Base-by-base conservation (phyloP, 164 flowering plant species). In the Malania oleifera region DNA sequence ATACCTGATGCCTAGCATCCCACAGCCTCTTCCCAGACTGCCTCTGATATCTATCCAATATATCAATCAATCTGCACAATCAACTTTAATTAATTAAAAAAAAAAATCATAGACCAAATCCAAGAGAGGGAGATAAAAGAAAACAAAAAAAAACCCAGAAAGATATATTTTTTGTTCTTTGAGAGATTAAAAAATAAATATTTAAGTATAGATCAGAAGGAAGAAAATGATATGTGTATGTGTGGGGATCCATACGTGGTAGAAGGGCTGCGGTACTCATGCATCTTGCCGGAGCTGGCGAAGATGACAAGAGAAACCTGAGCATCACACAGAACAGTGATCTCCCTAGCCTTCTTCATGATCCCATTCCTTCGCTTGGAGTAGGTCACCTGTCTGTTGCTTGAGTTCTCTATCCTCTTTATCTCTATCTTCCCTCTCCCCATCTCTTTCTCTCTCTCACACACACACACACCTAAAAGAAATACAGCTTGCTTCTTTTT, bases 1-100 rank as follows among this genome's bases (percentile, higher is more conserved):
- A 39, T 24, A 91, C 98, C 89, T 91, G 96, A 78, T 91, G 96
- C 65, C 82, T 86, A 35, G 96, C 83, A 84, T 91, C 96, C 98
- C 98, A 91, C 20, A 91, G 62, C 73, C 61, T 86, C 70, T 79
- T 78, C 44, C 87, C 86, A 23, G 91, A 77, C 0, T 48, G 54
- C 56, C 56, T 76, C 38, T 91, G 91, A 57, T 86, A 88, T 13
- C 56, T 63, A 10, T 81, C 84, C 75, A 89, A 63, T 20, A 84
- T 64, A 52, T 81, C 68, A 58, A 59, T 60, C 77, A 89, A 41
- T 53, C 96, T 88, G 49, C 62, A 59, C 63, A 49, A 60, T 14
- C 35, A 37, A 1, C 12, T 41, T 7, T 15, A 25, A 29, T 5
- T 9, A n/a, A 40, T 2, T 14, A 34, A 25, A 41, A 31, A 10